These are phyloP conservation scores for Chlamydomonas sphaeroides DNA, from an alignment of 139 green algal species.

Conservation along the genomic window DNA sequence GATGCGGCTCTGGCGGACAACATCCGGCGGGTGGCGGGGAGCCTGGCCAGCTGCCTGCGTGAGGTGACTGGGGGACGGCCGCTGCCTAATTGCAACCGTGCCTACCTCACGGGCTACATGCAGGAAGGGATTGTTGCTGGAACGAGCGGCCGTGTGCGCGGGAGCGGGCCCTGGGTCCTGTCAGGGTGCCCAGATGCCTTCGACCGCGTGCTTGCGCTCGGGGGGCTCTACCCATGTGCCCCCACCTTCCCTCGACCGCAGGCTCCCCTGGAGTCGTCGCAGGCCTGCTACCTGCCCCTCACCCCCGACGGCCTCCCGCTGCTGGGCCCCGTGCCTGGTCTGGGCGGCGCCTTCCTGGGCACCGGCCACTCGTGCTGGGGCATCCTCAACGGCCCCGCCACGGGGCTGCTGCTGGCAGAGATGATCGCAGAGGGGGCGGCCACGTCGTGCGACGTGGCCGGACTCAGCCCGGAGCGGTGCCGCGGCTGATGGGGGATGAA, in stretches of 20 bases:
- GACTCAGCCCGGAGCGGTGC: constrained; percentile 57
- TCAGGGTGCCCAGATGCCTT: too few relatives aligned
- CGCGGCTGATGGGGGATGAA: too few relatives aligned
- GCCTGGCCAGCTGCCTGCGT: constrained; percentile 30
- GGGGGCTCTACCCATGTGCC: too few relatives aligned
- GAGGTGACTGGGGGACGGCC: not conserved
- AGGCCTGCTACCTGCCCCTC: constrained; percentile 82
- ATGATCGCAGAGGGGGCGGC: constrained; percentile 55
- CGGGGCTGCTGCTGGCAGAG: constrained; percentile 78
- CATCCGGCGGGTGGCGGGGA: constrained; percentile 21
- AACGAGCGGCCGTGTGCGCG: too few relatives aligned
- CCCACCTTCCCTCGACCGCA: not conserved
- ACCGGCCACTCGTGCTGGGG: constrained; percentile 82
- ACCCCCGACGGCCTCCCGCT: constrained; percentile 69
- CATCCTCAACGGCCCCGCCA: constrained; percentile 85
- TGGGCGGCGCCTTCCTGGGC: constrained; percentile 56
- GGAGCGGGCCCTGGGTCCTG: too few relatives aligned
- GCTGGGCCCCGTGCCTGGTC: constrained; percentile 61
- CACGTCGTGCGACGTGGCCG: constrained; percentile 38
- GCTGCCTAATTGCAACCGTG: too few relatives aligned
- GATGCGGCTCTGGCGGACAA: constrained; percentile 40
- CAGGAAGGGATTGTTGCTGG: too few relatives aligned
- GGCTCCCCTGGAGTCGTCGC: constrained; percentile 37
- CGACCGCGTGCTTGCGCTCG: too few relatives aligned
- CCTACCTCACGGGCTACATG: too few relatives aligned